phyloP scores from a whole-genome alignment of 495 filamentous ascomycete genomes.

The Hyaloscypha variabilis region DNA sequence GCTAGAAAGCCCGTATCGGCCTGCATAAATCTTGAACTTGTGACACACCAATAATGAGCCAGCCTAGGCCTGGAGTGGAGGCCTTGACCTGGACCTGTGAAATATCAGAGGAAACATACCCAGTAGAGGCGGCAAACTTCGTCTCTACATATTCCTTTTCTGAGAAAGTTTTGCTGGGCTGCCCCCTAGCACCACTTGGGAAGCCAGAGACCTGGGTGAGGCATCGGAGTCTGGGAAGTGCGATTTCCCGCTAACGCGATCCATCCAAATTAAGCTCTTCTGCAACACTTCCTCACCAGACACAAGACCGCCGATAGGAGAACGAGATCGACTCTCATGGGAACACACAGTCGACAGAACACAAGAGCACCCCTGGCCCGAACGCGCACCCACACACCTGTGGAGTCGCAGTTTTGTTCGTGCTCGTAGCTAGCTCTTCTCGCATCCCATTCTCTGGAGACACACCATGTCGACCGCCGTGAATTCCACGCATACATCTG shows the following conservation, averaged over 20 bases:
- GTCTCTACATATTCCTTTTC: background rate
- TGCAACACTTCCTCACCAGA: background rate
- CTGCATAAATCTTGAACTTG: conserved; percentile 7
- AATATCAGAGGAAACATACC: background rate
- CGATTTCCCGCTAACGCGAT: background rate
- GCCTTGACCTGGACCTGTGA: background rate
- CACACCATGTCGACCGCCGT: conserved; percentile 34
- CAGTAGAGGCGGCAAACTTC: background rate
- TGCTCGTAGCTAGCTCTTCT: conserved; percentile 10
- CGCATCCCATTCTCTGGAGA: background rate
- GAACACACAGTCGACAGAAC: conserved; percentile 12
- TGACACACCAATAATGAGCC: conserved; percentile 1
- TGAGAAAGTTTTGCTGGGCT: background rate
- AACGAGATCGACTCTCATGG: conserved; percentile 14
- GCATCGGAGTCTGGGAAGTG: background rate
- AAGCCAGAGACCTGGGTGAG: background rate
- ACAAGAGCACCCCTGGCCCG: background rate
- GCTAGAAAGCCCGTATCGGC: background rate
- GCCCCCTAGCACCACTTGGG: background rate
- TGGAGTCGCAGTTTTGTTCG: conserved; percentile 3
- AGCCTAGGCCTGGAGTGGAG: background rate
- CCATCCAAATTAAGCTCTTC: conserved; percentile 11
- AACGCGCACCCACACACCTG: background rate
- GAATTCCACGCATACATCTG: conserved; percentile 31
- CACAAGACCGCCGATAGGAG: conserved; percentile 12